phyloP scores from a whole-genome alignment of 1,139 yeast genomes.

The Blastobotrys illinoisensis region DNA sequence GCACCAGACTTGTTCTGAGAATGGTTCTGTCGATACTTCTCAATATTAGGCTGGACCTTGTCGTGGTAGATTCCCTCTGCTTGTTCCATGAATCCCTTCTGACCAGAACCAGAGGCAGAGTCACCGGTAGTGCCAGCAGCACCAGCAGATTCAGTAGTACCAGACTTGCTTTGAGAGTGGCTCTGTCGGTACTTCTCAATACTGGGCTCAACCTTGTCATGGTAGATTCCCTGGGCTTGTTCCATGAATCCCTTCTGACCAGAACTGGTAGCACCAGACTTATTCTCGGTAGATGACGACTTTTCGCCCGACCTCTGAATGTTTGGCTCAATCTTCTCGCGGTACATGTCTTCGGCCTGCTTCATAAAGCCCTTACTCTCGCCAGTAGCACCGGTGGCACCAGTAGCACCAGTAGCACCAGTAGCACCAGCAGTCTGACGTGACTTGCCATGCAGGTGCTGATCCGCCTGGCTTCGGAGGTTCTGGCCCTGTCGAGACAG shows the following conservation, averaged over 20 bases:
- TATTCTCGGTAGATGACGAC: background rate
- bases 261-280: background rate
- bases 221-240: slow-evolving; percentile 5
- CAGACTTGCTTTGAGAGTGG: background rate
- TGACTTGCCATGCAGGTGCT: background rate
- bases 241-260: slow-evolving; percentile 5
- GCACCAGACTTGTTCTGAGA: background rate
- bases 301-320: background rate
- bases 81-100: slow-evolving; percentile 2
- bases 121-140: too few species aligned
- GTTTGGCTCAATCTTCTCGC: slow-evolving; percentile 1
- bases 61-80: slow-evolving; percentile 6
- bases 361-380: background rate
- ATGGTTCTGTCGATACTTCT: background rate
- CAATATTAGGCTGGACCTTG: slow-evolving; percentile 7
- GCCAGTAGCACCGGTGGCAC: background rate
- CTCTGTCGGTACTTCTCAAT: background rate
- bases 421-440: background rate
- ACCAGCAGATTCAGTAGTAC: too few species aligned
- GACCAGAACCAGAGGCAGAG: background rate
- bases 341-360: background rate
- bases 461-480: background rate
- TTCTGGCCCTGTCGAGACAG: background rate
- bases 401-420: background rate
- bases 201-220: slow-evolving; percentile 4